Percentiles rank a stretch among this genome's conserved stretches.
These are phyloP conservation scores for Chlorella sp. DNA, from an alignment of 139 green algal species.

Conservation along the genomic window DNA sequence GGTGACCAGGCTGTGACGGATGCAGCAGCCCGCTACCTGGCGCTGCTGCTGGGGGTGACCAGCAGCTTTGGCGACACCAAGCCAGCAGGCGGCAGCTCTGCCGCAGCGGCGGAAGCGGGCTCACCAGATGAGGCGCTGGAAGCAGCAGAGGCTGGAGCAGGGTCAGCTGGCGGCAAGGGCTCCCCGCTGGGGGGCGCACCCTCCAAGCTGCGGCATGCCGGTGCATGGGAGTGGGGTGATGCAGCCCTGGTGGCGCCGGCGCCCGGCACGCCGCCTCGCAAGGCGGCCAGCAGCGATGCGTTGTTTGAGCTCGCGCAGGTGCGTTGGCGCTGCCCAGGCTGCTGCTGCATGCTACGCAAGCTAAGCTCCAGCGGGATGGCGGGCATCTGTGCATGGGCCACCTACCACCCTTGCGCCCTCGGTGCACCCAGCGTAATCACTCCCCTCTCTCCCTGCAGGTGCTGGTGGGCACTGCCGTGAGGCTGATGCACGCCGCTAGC, in stretches of 20 bases:
- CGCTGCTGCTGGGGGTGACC: constrained; percentile 16
- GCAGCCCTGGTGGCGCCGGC: background rate
- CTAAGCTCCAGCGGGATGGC: no score
- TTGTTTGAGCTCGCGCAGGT: constrained; percentile 14
- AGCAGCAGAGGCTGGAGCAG: background rate
- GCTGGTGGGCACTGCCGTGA: constrained; percentile 6
- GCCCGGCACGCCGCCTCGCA: background rate
- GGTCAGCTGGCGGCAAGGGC: background rate
- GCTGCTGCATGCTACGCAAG: no score
- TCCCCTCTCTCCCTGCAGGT: background rate
- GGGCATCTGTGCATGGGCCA: no score
- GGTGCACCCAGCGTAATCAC: no score
- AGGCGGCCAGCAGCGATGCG: background rate
- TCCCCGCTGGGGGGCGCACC: background rate
- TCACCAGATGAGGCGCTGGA: constrained; percentile 13
- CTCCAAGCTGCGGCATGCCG: constrained; percentile 20
- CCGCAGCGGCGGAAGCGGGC: background rate
- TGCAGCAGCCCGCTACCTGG: constrained; percentile 15
- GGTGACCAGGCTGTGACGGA: background rate
- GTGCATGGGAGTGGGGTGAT: constrained; percentile 24
- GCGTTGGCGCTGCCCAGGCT: no score
- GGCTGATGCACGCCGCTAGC: constrained; percentile 6
- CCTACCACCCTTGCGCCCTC: no score
- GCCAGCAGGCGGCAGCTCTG: background rate
- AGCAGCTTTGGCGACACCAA: background rate